Evolutionary conservation across 2,329 filamentous ascomycete genomes (phyloP).

Genomic region (Chaetomium sp.): DNA sequence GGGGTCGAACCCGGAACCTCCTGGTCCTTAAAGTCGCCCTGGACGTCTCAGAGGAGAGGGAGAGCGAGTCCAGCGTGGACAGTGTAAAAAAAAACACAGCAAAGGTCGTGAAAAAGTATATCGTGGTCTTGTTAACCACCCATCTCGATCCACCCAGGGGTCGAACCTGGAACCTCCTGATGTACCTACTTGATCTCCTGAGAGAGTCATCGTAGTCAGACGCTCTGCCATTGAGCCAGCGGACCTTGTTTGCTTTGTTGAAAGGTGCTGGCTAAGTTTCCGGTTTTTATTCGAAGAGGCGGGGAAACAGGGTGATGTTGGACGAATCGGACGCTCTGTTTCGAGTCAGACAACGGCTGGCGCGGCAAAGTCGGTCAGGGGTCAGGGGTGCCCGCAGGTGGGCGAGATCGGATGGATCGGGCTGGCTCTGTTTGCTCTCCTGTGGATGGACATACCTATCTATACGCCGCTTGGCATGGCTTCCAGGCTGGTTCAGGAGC

Average conservation of each 20-base stretch:
- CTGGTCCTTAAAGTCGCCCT: too few relatives aligned
- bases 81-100: not conserved
- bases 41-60: too few relatives aligned
- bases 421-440: too few relatives aligned
- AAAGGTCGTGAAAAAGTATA: not conserved
- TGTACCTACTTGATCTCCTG: not conserved
- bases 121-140: not conserved
- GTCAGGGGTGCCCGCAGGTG: not conserved
- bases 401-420: too few relatives aligned
- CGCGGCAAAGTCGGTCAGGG: not conserved
- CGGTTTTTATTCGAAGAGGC: not conserved
- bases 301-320: not conserved
- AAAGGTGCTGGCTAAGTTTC: constrained; percentile 1
- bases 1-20: not conserved
- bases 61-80: too few relatives aligned
- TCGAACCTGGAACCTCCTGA: constrained; percentile 26
- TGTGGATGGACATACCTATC: too few relatives aligned
- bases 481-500: too few relatives aligned
- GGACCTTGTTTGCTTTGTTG: constrained; percentile 13
- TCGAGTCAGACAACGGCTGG: not conserved
- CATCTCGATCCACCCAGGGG: constrained; percentile 20
- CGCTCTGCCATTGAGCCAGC: constrained; percentile 19
- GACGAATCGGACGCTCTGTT: not conserved
- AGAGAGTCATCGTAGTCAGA: constrained; percentile 19
- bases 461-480: not conserved